These are phyloP conservation scores for Fraxinus floribunda DNA, from an alignment of 305 asterid genomes.

Conservation along the genomic window DNA sequence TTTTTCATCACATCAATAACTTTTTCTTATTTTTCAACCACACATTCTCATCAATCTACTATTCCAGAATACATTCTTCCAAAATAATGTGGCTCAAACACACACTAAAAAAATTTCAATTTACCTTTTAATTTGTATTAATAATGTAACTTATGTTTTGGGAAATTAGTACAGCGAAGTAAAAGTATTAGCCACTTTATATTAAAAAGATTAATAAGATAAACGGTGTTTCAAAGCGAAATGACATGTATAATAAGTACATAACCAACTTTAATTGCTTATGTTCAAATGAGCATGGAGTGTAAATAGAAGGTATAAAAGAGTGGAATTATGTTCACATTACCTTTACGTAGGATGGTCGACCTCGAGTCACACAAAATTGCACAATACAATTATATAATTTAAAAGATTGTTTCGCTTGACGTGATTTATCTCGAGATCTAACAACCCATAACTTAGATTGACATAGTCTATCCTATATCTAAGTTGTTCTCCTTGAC, in stretches of 20 bases:
- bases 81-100: too few species aligned
- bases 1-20: too few species aligned
- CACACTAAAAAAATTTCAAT: too few species aligned
- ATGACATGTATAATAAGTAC: neutral
- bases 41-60: too few species aligned
- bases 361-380: neutral
- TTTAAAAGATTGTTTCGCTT: neutral
- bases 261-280: neutral
- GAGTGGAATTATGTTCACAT: neutral
- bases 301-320: neutral
- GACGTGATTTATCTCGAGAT: neutral
- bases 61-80: too few species aligned
- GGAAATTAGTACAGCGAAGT: too few species aligned
- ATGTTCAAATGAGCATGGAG: neutral
- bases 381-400: neutral
- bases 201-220: neutral
- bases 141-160: too few species aligned
- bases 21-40: too few species aligned
- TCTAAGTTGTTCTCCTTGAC: neutral
- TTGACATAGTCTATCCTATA: neutral
- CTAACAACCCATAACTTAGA: neutral
- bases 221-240: neutral
- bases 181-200: neutral
- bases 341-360: neutral
- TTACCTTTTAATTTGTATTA: too few species aligned